Conservation (phyloP, 257 asterid species). For the Misopates orontium region DNA sequence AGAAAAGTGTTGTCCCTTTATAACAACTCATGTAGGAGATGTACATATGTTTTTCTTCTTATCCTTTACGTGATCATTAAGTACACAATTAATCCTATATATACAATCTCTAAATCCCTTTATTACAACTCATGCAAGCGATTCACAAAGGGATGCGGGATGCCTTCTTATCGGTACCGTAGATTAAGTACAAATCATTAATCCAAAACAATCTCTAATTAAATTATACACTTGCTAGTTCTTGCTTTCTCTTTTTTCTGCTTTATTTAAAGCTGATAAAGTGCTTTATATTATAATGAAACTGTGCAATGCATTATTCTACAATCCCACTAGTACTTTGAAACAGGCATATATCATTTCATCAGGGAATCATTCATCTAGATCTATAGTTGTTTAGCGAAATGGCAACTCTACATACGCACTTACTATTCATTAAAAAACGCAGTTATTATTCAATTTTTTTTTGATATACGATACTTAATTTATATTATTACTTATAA, state of each 20-base stretch:
- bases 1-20: constrained; percentile 28
- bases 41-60: constrained; percentile 3
- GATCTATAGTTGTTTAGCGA: too few species aligned
- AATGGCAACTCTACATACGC: too few species aligned
- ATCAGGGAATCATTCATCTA: too few species aligned
- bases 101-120: constrained; percentile 15
- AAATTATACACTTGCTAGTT: neutral
- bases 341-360: constrained; percentile 10
- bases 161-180: constrained; percentile 16
- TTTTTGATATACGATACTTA: too few species aligned
- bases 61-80: constrained; percentile 24
- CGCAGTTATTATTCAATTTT: too few species aligned
- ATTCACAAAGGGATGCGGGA: constrained; percentile 1
- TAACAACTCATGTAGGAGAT: neutral
- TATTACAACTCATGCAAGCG: constrained; percentile 4
- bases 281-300: constrained; percentile 10
- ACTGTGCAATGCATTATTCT: neutral
- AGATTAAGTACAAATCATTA: constrained; percentile 8
- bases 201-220: neutral
- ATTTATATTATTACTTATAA: too few species aligned
- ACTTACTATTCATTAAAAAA: too few species aligned
- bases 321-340: constrained; percentile 15
- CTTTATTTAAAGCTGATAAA: constrained; percentile 33
- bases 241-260: constrained; percentile 18
- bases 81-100: constrained; percentile 14